Evolutionary conservation across 1,139 yeast species (phyloP).

Genomic region (Pichia sp.): DNA sequence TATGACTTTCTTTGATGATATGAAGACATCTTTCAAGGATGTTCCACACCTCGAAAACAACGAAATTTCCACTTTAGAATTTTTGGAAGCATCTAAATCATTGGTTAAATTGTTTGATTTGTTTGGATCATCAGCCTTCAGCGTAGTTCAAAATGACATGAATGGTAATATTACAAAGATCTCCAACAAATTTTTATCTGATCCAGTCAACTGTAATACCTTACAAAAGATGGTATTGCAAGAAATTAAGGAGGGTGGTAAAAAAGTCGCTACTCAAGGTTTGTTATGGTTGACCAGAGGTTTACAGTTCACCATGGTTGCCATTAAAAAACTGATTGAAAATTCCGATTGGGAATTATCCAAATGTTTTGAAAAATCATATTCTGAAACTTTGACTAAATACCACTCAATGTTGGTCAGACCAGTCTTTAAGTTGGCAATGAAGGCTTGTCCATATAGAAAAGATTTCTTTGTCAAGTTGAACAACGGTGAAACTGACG

Average conservation of each 20-base stretch:
- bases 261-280: constrained; percentile 83
- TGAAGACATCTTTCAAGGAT: constrained; percentile 66
- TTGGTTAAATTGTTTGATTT: constrained; percentile 76
- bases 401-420: constrained; percentile 76
- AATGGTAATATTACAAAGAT: constrained; percentile 78
- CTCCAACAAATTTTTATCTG: constrained; percentile 53
- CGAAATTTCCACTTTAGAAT: constrained; percentile 64
- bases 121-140: constrained; percentile 77
- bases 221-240: constrained; percentile 68
- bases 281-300: constrained; percentile 84
- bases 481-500: constrained; percentile 43
- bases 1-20: constrained; percentile 73
- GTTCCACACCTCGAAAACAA: constrained; percentile 46
- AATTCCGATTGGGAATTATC: constrained; percentile 57
- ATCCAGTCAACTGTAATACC: constrained; percentile 56
- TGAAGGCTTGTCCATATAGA: constrained; percentile 94
- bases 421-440: constrained; percentile 86
- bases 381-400: constrained; percentile 68
- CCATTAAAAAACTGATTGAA: constrained; percentile 72
- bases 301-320: constrained; percentile 79
- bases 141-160: constrained; percentile 83
- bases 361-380: constrained; percentile 75
- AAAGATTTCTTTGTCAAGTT: constrained; percentile 75
- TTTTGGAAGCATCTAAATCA: constrained; percentile 79
- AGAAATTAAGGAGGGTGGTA: constrained; percentile 53